Evolutionary conservation across 768 basidiomycete species (phyloP), one percentile per base, ranked within the genome.

Genomic region (Pulveroboletus sp.): DNA sequence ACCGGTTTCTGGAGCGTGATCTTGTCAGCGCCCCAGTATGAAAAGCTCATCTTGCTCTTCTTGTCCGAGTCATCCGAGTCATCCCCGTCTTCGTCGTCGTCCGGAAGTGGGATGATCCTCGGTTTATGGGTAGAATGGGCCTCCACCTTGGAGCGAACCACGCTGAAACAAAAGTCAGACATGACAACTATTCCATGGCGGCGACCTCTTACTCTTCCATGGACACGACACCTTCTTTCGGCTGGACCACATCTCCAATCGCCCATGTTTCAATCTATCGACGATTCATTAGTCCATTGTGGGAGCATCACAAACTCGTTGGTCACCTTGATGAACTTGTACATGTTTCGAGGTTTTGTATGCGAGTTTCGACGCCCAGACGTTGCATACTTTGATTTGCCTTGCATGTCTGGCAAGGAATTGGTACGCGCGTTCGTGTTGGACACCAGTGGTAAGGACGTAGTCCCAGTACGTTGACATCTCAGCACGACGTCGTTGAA

Each of bases 401-500:
- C 86, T 64, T 87, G 84, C 37, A 88, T 66, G 43, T 94, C 93
- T n/a, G 90, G 89, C 49, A 89, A 57, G 7, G 89, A 91, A 61
- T 77, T 88, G 11, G 86, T 79, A 47, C 89, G 73, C 24, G 82
- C 81, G 55, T 78, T 83, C 20, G 82, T 78, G 5, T 78, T 75
- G 9, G 86, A 75, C 9, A 83, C 86, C 51, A 93, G 66, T 3
- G 90, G 90, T 41, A 93, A 64, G 8, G 85, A 87, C 0, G 96
- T 99, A 7, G 86, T 86, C 10, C 96, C 95, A 2, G 85, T 88
- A 46, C 90, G 78, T 60, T 93, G 90, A 65, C 94, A 98, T 39
- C 93, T 80, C 31, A 99, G 70, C 6, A 93, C 86, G 39, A 99
- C 95, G 62, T 99, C 96, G 48, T 93, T 94, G 75, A 99, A 97